phyloP scores from a whole-genome alignment of 2,329 filamentous ascomycete genomes.

The Leptographium radiaticola region DNA sequence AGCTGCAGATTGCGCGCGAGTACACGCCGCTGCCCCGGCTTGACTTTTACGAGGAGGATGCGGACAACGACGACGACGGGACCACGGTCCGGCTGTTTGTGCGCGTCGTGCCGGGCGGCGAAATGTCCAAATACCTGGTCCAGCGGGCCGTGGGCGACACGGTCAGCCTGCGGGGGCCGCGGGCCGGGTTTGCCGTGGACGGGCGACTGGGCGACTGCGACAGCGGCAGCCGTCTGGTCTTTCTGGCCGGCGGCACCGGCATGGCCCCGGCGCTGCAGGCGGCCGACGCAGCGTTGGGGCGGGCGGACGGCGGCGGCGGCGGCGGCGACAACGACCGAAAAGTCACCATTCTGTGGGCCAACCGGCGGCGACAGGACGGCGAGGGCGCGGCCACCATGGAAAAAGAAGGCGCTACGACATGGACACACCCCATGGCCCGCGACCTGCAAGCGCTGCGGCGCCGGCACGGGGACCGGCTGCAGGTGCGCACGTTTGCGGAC shows the following conservation, averaged over 20 bases:
- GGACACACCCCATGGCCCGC: conserved; percentile 33
- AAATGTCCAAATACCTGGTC: conserved; percentile 74
- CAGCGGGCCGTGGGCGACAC: conserved; percentile 45
- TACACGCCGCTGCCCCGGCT: conserved; percentile 74
- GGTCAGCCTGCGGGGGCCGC: conserved; percentile 69
- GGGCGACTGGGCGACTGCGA: conserved; percentile 18
- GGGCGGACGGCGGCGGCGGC: conserved; percentile 5
- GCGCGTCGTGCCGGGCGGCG: conserved; percentile 63
- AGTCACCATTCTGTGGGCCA: conserved; percentile 76
- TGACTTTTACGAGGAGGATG: conserved; percentile 15
- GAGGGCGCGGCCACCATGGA: conserved; percentile 23
- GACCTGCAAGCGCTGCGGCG: conserved; percentile 56
- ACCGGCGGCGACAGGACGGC: conserved; percentile 52
- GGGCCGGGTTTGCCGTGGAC: conserved; percentile 47
- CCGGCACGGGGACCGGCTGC: conserved; percentile 37
- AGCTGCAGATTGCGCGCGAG: conserved; percentile 78
- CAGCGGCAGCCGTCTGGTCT: conserved; percentile 44
- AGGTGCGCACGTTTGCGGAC: conserved; percentile 68
- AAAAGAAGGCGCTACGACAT: conserved; percentile 8
- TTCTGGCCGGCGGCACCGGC: conserved; percentile 85
- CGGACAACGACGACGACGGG: background rate
- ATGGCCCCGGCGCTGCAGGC: conserved; percentile 82
- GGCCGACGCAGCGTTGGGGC: conserved; percentile 46
- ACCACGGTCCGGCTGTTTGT: conserved; percentile 55
- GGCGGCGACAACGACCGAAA: conserved; percentile 16